phyloP scores from a whole-genome alignment of 306 rosid species.

The Acacia crassicarpa region DNA sequence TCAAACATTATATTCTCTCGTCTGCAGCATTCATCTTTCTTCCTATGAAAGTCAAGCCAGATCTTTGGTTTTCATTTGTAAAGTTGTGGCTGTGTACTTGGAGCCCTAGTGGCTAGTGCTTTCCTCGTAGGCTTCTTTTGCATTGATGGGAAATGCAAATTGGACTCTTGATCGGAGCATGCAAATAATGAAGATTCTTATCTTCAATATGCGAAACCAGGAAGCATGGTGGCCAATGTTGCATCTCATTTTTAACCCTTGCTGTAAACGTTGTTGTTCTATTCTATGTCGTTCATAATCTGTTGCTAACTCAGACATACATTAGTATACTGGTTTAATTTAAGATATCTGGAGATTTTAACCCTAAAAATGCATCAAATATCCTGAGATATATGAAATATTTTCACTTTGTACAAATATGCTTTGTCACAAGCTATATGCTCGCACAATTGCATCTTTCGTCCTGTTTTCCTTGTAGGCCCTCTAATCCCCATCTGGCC shows the following conservation, averaged over 20 bases:
- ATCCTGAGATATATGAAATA: constrained; percentile 2
- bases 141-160: constrained; percentile 22
- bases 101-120: constrained; percentile 42
- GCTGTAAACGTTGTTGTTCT: not conserved
- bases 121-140: constrained; percentile 41
- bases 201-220: not conserved
- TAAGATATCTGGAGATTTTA: not conserved
- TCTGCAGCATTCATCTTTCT: constrained; percentile 27
- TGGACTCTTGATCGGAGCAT: not conserved
- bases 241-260: not conserved
- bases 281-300: not conserved
- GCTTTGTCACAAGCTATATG: constrained; percentile 24
- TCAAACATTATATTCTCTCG: not conserved
- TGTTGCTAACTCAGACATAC: not conserved
- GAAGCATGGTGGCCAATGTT: not conserved
- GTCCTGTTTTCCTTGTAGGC: constrained; percentile 22
- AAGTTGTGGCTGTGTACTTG: constrained; percentile 25
- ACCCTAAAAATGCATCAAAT: not conserved
- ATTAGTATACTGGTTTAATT: not conserved
- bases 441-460: constrained; percentile 20
- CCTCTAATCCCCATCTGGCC: not conserved
- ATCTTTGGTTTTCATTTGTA: constrained; percentile 30
- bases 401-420: constrained; percentile 27
- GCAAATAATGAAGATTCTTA: not conserved
- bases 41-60: constrained; percentile 18